Conservation (phyloP, 2,329 filamentous ascomycete species). For the Talaromyces islandicus region DNA sequence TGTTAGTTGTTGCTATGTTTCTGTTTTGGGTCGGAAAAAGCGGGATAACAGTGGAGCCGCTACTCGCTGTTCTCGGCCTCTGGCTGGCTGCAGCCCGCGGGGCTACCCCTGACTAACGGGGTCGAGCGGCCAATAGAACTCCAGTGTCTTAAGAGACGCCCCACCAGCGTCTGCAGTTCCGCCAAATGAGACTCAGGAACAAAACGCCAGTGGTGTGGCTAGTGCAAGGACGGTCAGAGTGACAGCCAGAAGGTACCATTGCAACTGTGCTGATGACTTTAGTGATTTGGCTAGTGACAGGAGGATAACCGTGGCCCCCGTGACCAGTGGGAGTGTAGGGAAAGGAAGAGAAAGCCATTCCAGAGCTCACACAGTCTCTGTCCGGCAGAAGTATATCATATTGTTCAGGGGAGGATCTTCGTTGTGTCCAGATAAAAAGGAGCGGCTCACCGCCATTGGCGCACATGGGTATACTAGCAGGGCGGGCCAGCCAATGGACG, state of each 20-base stretch:
- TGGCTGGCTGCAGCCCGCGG: background rate
- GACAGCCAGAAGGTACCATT: background rate
- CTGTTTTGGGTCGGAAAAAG: background rate
- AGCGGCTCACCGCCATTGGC: background rate
- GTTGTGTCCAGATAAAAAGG: background rate
- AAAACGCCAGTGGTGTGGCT: background rate
- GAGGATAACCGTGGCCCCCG: background rate
- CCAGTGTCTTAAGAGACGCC: too few species aligned
- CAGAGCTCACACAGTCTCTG: background rate
- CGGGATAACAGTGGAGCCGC: background rate
- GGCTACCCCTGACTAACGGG: slow-evolving; percentile 9
- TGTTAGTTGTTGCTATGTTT: too few species aligned
- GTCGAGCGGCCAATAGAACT: background rate
- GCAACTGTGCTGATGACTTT: background rate
- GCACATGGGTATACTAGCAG: too few species aligned
- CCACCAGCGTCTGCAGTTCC: background rate
- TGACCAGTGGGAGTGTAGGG: too few species aligned
- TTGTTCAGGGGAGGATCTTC: too few species aligned
- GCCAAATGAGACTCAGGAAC: background rate
- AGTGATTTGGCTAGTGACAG: background rate
- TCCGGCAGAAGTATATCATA: background rate
- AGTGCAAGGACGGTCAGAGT: background rate
- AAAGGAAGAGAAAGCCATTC: too few species aligned
- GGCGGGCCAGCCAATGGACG: background rate
- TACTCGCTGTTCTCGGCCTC: background rate